A percentile compares a stretch with the other conserved stretches of the same genome.
Evolutionary conservation across 805 yeast species (phyloP).

Genomic region (Metschnikowia kunwiensis): DNA sequence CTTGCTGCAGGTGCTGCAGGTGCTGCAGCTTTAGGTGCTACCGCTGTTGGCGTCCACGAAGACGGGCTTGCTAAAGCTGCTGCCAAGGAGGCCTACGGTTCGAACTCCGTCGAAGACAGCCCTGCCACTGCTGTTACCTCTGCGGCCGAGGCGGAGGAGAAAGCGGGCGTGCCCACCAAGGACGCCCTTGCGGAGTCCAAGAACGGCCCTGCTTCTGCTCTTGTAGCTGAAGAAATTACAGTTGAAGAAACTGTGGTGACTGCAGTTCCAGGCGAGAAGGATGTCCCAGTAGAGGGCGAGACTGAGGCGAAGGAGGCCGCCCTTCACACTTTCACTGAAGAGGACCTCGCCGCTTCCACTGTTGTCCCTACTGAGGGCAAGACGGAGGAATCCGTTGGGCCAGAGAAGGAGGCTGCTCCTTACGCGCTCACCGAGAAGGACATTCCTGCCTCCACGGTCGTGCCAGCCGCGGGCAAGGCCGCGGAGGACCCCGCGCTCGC

Average conservation of each 20-base stretch:
- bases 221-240: constrained; percentile 1
- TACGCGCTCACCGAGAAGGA: constrained; percentile 2
- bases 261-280: background rate
- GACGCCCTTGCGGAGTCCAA: background rate
- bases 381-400: background rate
- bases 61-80: constrained; percentile 1
- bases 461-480: background rate
- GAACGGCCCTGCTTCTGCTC: constrained; percentile 3
- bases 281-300: background rate
- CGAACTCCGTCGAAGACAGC: constrained; percentile 1
- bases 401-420: constrained; percentile 6
- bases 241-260: constrained; percentile 1
- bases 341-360: background rate
- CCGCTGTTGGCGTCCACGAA: background rate
- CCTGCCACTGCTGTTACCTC: background rate
- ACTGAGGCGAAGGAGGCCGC: background rate
- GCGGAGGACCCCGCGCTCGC: constrained; percentile 3
- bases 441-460: background rate
- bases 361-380: background rate
- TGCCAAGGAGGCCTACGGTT: constrained; percentile 7
- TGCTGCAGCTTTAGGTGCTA: constrained; percentile 4
- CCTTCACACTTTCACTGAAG: constrained; percentile 1
- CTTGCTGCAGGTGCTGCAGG: constrained; percentile 4
- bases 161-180: constrained; percentile 1
- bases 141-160: constrained; percentile 3